phyloP scores from a whole-genome alignment of 139 green algal genomes.

The Medakamo hakoo region DNA sequence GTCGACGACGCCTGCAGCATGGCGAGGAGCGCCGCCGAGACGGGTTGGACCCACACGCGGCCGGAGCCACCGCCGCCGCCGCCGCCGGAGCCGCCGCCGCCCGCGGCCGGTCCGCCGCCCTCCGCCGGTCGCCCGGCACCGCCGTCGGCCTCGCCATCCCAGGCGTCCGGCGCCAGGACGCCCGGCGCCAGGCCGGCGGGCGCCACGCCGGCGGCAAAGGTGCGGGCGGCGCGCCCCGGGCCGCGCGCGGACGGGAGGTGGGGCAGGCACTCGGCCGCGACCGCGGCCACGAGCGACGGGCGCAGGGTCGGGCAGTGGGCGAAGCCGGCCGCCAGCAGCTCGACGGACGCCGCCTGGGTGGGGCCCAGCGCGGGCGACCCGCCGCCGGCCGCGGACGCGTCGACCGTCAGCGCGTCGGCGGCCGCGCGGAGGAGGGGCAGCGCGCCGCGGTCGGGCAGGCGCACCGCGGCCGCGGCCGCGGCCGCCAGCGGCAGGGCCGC shows the following conservation, averaged over 20 bases:
- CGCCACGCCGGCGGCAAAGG: not conserved
- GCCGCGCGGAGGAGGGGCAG: conserved; percentile 36
- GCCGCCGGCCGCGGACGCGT: too few species aligned
- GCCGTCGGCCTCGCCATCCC: too few species aligned
- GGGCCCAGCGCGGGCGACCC: conserved; percentile 34
- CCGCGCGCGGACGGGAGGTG: conserved; percentile 8
- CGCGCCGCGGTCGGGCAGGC: conserved; percentile 21
- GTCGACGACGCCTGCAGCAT: not conserved
- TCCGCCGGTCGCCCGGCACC: too few species aligned
- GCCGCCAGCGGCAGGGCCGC: conserved; percentile 12
- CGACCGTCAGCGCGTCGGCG: conserved; percentile 28
- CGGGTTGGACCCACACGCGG: not conserved
- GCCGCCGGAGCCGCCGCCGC: too few species aligned
- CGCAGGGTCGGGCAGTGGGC: conserved; percentile 16
- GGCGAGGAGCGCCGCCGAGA: not conserved
- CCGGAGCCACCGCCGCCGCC: not conserved
- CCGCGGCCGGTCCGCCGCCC: too few species aligned
- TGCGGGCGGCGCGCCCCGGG: not conserved
- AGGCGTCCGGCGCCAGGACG: too few species aligned
- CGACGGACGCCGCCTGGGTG: conserved; percentile 28
- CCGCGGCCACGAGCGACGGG: conserved; percentile 26
- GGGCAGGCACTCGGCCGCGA: conserved; percentile 20
- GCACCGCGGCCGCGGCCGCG: conserved; percentile 1
- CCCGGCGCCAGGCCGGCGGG: too few species aligned
- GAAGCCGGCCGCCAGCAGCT: conserved; percentile 29